Evolutionary conservation across 345 rosid species (phyloP), one percentile per base, ranked within the genome.

Genomic region (Camelina neglecta): DNA sequence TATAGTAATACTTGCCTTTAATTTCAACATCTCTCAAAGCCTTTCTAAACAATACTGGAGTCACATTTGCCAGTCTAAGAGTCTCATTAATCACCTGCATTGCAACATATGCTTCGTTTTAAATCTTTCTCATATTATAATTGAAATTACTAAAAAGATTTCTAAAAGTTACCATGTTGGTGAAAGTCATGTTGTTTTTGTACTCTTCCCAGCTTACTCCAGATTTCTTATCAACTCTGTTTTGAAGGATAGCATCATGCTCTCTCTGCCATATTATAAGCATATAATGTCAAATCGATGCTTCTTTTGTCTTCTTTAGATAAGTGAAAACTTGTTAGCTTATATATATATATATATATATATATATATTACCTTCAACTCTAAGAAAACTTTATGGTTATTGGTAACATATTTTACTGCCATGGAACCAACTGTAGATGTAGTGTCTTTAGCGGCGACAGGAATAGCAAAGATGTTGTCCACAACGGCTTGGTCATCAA

Each of bases 131-230:
- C 1, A 13, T 44, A 44, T 5, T 4, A 44, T 44, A 1, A 11
- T 11, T 64, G 18, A 41, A 44, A n/a, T 11, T 64, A 15, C 18
- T 15, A 11, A 24, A 24, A 2, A 54, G 13, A 23, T 2, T 11
- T 23, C 1, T n/a, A 51, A 0, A 36, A 29, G 6, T 13, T 50
- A 85, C 89, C 83, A 78, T 79, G 42, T 67, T 78, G 11, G 87
- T 86, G 63, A 80, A 82, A 57, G 64, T 82, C 87, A 86, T 81
- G 8, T 76, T 71, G 49, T 65, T 11, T 69, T 78, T 84, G n/a
- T 84, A 86, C 55, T 86, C 87, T 15, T 81, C 79, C 87, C 86
- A 84, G 0, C 71, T 80, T 20, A 84, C 10, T 54, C 47, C 76
- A 5, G 58, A 31, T 10, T 69, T 68, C 2, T 63, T 61, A 7